Base-by-base conservation (phyloP, 179 eudicot genomes). In the Gypsophila paniculata region DNA sequence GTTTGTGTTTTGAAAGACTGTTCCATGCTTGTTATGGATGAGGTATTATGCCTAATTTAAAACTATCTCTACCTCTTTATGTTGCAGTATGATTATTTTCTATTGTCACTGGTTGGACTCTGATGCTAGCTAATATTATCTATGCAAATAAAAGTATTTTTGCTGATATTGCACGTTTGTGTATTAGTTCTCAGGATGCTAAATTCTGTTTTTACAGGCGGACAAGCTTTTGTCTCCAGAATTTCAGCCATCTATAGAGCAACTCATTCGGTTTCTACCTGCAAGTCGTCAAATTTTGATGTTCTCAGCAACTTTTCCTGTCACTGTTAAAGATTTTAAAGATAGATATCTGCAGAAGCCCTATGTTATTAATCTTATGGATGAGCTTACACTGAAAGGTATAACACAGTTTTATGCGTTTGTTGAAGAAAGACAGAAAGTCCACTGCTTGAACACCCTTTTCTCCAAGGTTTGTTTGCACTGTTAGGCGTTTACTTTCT, bases 351-450 rank as follows among this genome's bases (percentile, higher is more conserved):
- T 90, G 46, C 74, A 69, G 18, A 90, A 83, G 65, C 91, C 96
- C n/a, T 89, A 89, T 74, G 73, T 90, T 70, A 89, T 90, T 55
- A 90, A 90, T 71, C 88, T 90, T 22, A 90, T 90, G 91, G 94
- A 89, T 32, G 91, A 90, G 78, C 94, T 90, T 71, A 90, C 93
- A 18, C 79, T 90, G 54, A 90, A 89, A 80, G 96, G 94, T 79
- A 87, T 89, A 74, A 85, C 90, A 26, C 91, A 86, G 54, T 90
- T 46, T 77, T 90, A 90, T 78, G 96, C 96, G 21, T 88, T 90
- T 83, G 96, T 90, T 22, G 96, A 90, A 85, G 96, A 91, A 80
- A 80, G 97, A 72, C 97, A 91, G 82, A 91, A 91, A 80, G 88
- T 91, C 74, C 97, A 88, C 80, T 91, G 96, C 78, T 73, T 92